Evolutionary conservation across 495 filamentous ascomycete species (phyloP).

Genomic region (Hypoxylon crocopeplum): DNA sequence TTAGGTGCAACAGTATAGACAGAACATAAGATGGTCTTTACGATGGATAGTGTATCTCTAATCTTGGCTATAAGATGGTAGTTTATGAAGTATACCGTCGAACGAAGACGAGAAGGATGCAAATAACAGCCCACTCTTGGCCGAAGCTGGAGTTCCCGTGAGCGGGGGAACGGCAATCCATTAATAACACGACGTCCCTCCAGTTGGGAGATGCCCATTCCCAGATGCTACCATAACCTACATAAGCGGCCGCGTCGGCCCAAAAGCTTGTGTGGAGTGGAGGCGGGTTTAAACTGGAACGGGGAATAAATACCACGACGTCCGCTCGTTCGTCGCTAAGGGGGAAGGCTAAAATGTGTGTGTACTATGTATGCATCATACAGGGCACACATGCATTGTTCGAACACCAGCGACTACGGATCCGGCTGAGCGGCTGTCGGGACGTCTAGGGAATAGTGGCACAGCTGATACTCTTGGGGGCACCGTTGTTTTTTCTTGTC

Average conservation of each 20-base stretch:
- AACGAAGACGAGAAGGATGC: not conserved
- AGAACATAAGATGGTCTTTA: not conserved
- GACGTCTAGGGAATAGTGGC: too few relatives aligned
- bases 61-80: too few relatives aligned
- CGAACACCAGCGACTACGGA: not conserved
- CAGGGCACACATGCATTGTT: too few relatives aligned
- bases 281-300: too few relatives aligned
- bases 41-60: constrained; percentile 6
- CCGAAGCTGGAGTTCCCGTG: constrained; percentile 2
- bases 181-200: constrained; percentile 13
- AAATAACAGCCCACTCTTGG: not conserved
- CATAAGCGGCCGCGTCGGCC: constrained; percentile 16
- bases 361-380: not conserved
- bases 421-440: constrained; percentile 11
- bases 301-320: too few relatives aligned
- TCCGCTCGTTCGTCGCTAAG: too few relatives aligned
- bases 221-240: constrained; percentile 28
- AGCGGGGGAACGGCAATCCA: constrained; percentile 18
- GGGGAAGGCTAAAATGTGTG: not conserved
- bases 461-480: too few relatives aligned
- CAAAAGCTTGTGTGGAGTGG: constrained; percentile 6
- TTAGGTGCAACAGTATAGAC: constrained; percentile 1
- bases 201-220: constrained; percentile 14
- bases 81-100: too few relatives aligned
- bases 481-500: too few relatives aligned